Base-by-base conservation (phyloP, 2,329 filamentous ascomycete species). In the Talaromyces verruculosus region DNA sequence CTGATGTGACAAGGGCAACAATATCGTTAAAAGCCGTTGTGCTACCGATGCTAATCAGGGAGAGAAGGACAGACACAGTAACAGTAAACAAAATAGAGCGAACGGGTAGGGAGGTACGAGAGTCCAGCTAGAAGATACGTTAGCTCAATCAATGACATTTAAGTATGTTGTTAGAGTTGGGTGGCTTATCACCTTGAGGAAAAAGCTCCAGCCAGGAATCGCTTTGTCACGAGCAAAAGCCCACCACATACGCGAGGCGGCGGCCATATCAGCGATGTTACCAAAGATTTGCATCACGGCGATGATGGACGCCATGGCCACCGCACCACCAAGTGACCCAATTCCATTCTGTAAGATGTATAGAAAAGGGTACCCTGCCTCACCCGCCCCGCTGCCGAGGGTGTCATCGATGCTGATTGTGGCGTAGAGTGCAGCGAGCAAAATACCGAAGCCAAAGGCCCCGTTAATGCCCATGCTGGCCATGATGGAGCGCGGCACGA, bases 1-100 rank as follows among this genome's bases (percentile, higher is more conserved):
- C 80, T 51, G 78, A 79, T 51, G 83, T 77, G 13, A 79, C 79
- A 10, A 86, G 75, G 75, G 1, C 84, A 17, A 83, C 76, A 68
- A 85, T 81, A 64, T 81, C 82, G 70, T 84, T 83, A 73, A 85
- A 84, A 7, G 83, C 84, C 19, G 79, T 77, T 7, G 77, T 73
- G 22, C 79, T 83, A 37, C 80, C 82, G 55, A 84, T 79, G 72
- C 81, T 82, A 74, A 84, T 84, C 58, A 83, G 73, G 6, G 69
- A 72, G 17, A 76, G 73, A 5, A 81, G 71, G 8, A 73, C 71
- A 35, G 70, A 67, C 59, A 74, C 69, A 17, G 63, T 61, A 3
- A 71, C 67, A 25, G 72, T 75, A 41, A 74, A 67, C 22, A 70
- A 63, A 41, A 78, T 69, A 5, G 79, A 71, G 68, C 78, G 79